phyloP scores from a whole-genome alignment of 2,329 filamentous ascomycete species.

The Graphilbum ipis-grandicollis region DNA sequence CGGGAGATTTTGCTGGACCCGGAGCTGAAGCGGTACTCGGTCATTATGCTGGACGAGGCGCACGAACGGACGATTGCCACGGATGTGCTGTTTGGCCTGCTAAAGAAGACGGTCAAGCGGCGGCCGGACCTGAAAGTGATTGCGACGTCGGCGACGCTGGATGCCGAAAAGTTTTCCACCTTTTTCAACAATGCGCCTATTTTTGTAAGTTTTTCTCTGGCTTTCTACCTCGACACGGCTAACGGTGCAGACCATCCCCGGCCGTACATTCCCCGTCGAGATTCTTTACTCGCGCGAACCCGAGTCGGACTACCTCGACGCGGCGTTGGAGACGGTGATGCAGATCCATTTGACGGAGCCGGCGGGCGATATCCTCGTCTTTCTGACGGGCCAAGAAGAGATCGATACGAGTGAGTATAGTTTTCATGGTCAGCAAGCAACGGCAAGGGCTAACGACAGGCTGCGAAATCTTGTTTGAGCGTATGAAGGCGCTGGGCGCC shows the following conservation, averaged over 20 bases:
- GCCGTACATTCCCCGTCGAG: conserved; percentile 87
- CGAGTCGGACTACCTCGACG: conserved; percentile 87
- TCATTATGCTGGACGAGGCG: conserved; percentile 96
- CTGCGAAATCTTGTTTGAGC: conserved; percentile 81
- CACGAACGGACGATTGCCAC: conserved; percentile 94
- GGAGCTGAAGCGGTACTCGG: conserved; percentile 74
- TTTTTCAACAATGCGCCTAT: conserved; percentile 96
- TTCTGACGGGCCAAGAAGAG: conserved; percentile 93
- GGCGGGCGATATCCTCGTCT: conserved; percentile 84
- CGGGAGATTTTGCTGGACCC: conserved; percentile 88
- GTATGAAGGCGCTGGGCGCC: conserved; percentile 89
- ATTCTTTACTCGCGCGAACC: conserved; percentile 90
- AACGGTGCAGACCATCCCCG: conserved; percentile 52
- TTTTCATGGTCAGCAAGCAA: not conserved
- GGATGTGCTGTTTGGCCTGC: conserved; percentile 80
- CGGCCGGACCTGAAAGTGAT: conserved; percentile 85
- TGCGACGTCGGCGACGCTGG: conserved; percentile 87
- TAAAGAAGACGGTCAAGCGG: conserved; percentile 83
- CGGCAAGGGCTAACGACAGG: not conserved
- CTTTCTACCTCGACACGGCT: not conserved
- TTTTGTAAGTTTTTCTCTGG: conserved; percentile 34
- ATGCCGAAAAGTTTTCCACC: conserved; percentile 91
- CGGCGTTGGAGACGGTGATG: conserved; percentile 92
- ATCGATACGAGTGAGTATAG: conserved; percentile 56
- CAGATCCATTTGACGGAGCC: conserved; percentile 92